A percentile compares a stretch with the other conserved stretches of the same genome.
phyloP scores from a whole-genome alignment of 2,329 filamentous ascomycete genomes.

The Colletotrichum sp. region DNA sequence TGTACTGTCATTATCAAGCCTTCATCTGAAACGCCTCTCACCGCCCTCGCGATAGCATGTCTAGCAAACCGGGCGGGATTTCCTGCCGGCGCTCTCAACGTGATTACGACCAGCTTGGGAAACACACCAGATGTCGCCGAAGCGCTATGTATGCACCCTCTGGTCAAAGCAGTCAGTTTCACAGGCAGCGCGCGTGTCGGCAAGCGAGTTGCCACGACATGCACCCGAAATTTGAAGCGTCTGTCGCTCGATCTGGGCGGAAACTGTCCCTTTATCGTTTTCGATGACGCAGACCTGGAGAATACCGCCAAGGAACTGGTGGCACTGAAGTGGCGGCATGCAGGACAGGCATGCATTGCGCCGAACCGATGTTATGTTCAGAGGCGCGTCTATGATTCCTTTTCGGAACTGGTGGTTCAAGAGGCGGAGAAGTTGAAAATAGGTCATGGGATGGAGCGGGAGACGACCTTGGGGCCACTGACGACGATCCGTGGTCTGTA shows the following conservation, averaged over 20 bases:
- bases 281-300: conserved; percentile 69
- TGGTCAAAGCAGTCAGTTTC: conserved; percentile 77
- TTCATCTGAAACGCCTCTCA: conserved; percentile 28
- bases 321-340: conserved; percentile 59
- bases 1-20: conserved; percentile 68
- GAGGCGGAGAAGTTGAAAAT: conserved; percentile 21
- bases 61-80: conserved; percentile 76
- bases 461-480: conserved; percentile 39
- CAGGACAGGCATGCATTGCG: conserved; percentile 66
- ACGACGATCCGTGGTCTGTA: conserved; percentile 36
- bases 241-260: conserved; percentile 73
- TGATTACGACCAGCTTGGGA: conserved; percentile 72
- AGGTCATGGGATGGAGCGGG: conserved; percentile 27
- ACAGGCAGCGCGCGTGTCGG: conserved; percentile 77
- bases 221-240: conserved; percentile 69
- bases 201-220: conserved; percentile 66
- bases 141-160: conserved; percentile 69
- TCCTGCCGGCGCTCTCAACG: conserved; percentile 76
- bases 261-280: conserved; percentile 69
- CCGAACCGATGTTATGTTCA: conserved; percentile 65
- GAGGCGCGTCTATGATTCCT: conserved; percentile 54
- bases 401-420: conserved; percentile 54
- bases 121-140: conserved; percentile 60
- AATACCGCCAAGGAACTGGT: conserved; percentile 62
- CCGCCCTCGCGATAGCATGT: conserved; percentile 55